Conservation (phyloP, 176 grass and related monocot species). For the Sorghum bicolor region Sorghum_bicolor_NCBIv3 NC_012875.2:53646501-53647000, state of each 20-base stretch:
- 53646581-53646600: background rate
- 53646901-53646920: background rate
- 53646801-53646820: background rate
- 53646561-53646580: background rate
- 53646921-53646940: slow-evolving; percentile 11
- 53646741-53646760: background rate
- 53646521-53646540: background rate
- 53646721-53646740: background rate
- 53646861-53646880: background rate
- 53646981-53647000: background rate
- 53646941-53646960: background rate
- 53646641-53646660: background rate
- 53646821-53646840: background rate
- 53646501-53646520: background rate
- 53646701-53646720: no score
- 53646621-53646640: background rate
- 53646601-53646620: background rate
- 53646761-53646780: background rate
- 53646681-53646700: no score
- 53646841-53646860: background rate
- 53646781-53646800: background rate
- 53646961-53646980: background rate
- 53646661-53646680: background rate
- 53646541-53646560: background rate
- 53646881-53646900: background rate